A percentile compares a stretch with the other conserved stretches of the same genome.
Evolutionary conservation across 2,329 filamentous ascomycete genomes (phyloP).

Genomic region (Nemania sp.): DNA sequence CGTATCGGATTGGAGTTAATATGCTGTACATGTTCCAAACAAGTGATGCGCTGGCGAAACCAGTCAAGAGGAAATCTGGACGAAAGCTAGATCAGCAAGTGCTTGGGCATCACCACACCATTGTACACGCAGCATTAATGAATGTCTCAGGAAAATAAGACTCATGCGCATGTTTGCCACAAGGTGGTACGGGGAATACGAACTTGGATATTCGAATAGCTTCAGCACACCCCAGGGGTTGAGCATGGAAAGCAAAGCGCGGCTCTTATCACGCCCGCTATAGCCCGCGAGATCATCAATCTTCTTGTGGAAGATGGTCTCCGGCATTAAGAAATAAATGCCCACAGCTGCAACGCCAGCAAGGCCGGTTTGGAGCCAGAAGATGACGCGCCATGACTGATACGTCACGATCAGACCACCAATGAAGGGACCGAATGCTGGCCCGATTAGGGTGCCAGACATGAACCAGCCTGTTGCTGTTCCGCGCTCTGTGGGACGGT

Average conservation of each 20-base stretch:
- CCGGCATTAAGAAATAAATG: conserved; percentile 68
- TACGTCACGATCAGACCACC: conserved; percentile 79
- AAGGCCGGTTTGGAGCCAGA: conserved; percentile 74
- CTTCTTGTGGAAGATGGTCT: conserved; percentile 70
- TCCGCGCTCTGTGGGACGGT: conserved; percentile 67
- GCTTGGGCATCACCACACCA: neutral
- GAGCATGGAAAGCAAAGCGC: conserved; percentile 62
- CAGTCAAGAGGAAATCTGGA: conserved; percentile 60
- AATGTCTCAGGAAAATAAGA: neutral
- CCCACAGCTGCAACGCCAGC: conserved; percentile 62
- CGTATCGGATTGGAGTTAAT: conserved; percentile 65
- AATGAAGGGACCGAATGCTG: conserved; percentile 69
- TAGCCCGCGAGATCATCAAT: conserved; percentile 64
- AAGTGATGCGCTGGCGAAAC: conserved; percentile 61
- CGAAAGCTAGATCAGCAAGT: conserved; percentile 8
- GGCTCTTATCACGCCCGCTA: conserved; percentile 50
- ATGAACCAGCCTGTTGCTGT: conserved; percentile 76
- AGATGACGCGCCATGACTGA: conserved; percentile 72
- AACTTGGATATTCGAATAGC: conserved; percentile 67
- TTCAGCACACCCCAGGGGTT: conserved; percentile 67
- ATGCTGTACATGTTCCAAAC: conserved; percentile 72
- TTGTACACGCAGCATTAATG: neutral
- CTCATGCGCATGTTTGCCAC: neutral
- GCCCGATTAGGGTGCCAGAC: conserved; percentile 70
- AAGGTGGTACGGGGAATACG: conserved; percentile 3